These are phyloP conservation scores for Paspalum vaginatum DNA, from an alignment of 176 grass and related monocot genomes.

Conservation along the genomic window DNA sequence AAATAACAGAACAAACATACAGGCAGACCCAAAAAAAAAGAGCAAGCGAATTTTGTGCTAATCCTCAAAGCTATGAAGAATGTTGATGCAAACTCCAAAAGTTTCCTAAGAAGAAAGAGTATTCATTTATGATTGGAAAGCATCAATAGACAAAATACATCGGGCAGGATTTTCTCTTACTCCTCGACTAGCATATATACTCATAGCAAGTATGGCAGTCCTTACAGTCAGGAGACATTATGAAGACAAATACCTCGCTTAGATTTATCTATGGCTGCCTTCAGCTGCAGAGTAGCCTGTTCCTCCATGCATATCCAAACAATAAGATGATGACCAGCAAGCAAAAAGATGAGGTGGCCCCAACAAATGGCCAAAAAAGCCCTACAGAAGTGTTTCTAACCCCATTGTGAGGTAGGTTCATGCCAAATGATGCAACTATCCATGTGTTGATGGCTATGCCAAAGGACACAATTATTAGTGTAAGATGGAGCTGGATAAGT, in stretches of 20 bases:
- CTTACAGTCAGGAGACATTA: not conserved
- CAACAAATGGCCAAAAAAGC: constrained; percentile 60
- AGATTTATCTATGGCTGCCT: not conserved
- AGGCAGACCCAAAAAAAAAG: not conserved
- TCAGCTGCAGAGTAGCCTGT: constrained; percentile 58
- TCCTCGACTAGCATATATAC: not conserved
- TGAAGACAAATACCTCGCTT: not conserved
- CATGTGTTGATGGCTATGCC: constrained; percentile 66
- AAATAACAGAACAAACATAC: not conserved
- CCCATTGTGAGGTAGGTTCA: constrained; percentile 52
- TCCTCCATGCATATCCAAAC: constrained; percentile 68
- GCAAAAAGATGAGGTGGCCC: constrained; percentile 50
- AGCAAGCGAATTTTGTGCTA: not conserved
- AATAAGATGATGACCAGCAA: constrained; percentile 51
- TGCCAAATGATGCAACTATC: constrained; percentile 63
- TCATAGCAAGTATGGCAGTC: not conserved
- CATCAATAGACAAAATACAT: not conserved
- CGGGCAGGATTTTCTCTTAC: not conserved
- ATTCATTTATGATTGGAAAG: constrained; percentile 16
- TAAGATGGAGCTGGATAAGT: constrained; percentile 63
- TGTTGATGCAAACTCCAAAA: not conserved
- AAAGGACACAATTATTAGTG: constrained; percentile 61
- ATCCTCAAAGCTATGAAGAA: not conserved
- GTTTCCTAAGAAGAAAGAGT: not conserved
- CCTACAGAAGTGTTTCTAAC: not conserved